phyloP scores from a whole-genome alignment of 352 stramenopile species.

The Blastocystis sp. region DNA sequence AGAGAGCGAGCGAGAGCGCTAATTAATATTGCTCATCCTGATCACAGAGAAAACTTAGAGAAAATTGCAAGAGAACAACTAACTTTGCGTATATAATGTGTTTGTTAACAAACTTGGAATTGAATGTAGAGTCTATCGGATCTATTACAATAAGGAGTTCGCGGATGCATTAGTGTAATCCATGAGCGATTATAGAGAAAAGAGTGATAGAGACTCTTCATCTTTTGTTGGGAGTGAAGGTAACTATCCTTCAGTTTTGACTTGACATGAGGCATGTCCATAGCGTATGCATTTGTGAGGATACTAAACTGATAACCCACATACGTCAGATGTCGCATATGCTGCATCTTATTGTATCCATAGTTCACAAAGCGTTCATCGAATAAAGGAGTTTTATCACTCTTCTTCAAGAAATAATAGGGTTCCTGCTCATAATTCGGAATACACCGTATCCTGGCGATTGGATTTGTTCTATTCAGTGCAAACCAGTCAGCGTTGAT shows the following conservation, averaged over 20 bases:
- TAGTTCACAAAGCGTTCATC: conserved; percentile 44
- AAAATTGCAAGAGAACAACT: conserved; percentile 27
- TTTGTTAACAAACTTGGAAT: not conserved
- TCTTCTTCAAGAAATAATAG: conserved; percentile 9
- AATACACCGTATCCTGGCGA: not conserved
- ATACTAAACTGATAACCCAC: conserved; percentile 37
- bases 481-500: not conserved
- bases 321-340: conserved; percentile 16
- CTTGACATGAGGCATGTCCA: conserved; percentile 41
- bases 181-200: not conserved
- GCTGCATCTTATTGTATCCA: conserved; percentile 62
- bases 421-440: conserved; percentile 44
- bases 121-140: not conserved
- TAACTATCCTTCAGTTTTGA: not conserved
- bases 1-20: conserved; percentile 70
- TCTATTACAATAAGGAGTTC: not conserved
- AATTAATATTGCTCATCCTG: conserved; percentile 72
- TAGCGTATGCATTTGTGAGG: conserved; percentile 1
- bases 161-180: not conserved
- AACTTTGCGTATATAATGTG: conserved; percentile 3
- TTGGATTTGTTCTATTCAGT: not conserved
- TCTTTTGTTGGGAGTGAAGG: not conserved
- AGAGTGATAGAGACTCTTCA: not conserved
- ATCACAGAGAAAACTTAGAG: conserved; percentile 71
- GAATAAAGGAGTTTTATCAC: not conserved